Conservation (phyloP, 257 asterid genomes). For the Ehretia macrophylla region DNA sequence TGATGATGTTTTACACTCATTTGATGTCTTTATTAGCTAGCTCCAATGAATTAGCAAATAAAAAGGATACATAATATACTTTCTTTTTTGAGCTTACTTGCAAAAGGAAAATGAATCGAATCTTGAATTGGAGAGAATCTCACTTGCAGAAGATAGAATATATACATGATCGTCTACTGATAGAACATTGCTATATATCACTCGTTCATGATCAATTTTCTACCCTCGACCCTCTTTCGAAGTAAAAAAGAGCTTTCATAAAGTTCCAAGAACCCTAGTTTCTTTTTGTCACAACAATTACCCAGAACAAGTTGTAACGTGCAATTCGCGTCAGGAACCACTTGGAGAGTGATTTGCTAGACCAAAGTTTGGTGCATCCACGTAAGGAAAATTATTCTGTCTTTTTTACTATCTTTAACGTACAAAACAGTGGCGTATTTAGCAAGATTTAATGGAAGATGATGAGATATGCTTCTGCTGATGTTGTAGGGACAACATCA, state of each 20-base stretch:
- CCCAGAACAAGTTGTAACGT: background rate
- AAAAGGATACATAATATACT: background rate
- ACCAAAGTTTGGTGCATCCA: slow-evolving; percentile 8
- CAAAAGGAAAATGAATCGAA: background rate
- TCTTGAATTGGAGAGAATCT: background rate
- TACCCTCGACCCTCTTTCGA: too few relatives aligned
- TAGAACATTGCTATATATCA: background rate
- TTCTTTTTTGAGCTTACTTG: background rate
- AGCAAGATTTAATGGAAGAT: background rate
- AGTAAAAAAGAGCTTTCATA: too few relatives aligned
- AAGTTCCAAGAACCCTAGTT: too few relatives aligned
- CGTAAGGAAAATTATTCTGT: slow-evolving; percentile 3
- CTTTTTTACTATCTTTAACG: background rate
- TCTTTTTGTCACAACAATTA: background rate
- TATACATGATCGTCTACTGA: too few relatives aligned
- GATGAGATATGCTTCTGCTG: slow-evolving; percentile 12
- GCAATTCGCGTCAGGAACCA: background rate
- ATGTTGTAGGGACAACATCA: background rate
- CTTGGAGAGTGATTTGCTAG: background rate
- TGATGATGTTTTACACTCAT: background rate
- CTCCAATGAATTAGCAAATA: background rate
- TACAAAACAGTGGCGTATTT: background rate
- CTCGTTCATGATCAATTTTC: too few relatives aligned
- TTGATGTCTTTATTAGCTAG: background rate
- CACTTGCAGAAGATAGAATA: background rate